Evolutionary conservation across 176 grass and related monocot species (phyloP), one percentile per base, ranked within the genome.

Genomic region (Aegilops tauschii): DNA sequence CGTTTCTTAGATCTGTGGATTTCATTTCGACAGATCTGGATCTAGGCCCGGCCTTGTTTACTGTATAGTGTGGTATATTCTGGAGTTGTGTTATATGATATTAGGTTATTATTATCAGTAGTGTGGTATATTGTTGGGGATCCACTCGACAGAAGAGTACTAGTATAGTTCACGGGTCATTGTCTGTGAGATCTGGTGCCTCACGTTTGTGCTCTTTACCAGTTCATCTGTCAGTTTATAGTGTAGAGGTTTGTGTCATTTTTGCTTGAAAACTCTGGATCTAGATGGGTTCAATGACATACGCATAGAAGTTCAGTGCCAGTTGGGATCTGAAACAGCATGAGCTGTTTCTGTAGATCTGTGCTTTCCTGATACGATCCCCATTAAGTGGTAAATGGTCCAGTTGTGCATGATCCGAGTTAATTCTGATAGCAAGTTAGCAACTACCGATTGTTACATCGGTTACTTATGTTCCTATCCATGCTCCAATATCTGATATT

Each of bases 51-150:
- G 50, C 28, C 30, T 35, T 36, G 11, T 32, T 32, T 34, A 4
- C 25, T 79, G 20, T 3, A 20, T 63, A 5, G 2, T 35, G 13
- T 30, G 49, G 25, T 52, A 18, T 28, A 7, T 13, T 3, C 5
- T 1, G 0, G n/a, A 54, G 1, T 0, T 9, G 3, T 5, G 36
- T 45, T 25, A 2, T 21, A 0, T 5, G 14, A 21, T 42, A 3
- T 32, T 8, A 58, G 54, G 3, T 58, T 58, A 58, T 8, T 3
- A 18, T 0, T 21, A 18, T 0, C 2, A 3, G 52, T 20, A 18
- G 17, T 36, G 36, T 37, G 36, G 6, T 20, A 52, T 52, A 17
- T 17, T 17, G 49, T 17, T 17, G 4, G 49, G 49, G 49, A 17
- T 52, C 49, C 49, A 52, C 49, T 52, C 49, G 14, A 52, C 5